phyloP scores from a whole-genome alignment of 2,329 filamentous ascomycete species.

The Juglanconis sp. region DNA sequence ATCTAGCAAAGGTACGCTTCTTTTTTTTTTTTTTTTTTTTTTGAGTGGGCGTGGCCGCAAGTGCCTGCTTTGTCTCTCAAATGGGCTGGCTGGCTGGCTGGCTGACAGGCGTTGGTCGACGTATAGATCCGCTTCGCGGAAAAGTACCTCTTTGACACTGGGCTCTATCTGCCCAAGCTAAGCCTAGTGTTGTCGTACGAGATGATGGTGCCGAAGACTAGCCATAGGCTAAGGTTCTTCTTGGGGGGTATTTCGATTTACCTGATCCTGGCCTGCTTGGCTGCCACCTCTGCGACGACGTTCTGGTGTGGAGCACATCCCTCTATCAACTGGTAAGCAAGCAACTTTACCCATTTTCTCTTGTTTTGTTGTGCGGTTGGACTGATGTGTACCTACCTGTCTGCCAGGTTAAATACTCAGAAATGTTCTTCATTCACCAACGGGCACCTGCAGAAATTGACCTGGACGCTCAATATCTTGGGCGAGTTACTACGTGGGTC shows the following conservation, averaged over 20 bases:
- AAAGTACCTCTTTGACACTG: constrained; percentile 16
- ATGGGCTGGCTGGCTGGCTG: too few relatives aligned
- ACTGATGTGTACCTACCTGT: background rate
- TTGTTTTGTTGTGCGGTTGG: background rate
- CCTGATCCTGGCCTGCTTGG: background rate
- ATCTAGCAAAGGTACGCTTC: background rate
- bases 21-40: background rate
- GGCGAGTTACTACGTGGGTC: constrained; percentile 1
- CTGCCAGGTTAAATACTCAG: background rate
- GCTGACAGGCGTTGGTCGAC: background rate
- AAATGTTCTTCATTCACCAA: constrained; percentile 12
- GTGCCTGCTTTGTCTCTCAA: background rate
- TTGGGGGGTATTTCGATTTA: background rate
- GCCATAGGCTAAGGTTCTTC: constrained; percentile 2
- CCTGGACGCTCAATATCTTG: background rate
- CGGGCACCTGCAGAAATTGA: constrained; percentile 1
- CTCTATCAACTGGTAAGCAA: constrained; percentile 2
- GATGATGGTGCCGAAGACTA: constrained; percentile 11
- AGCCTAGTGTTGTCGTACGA: constrained; percentile 14
- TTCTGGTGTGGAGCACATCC: constrained; percentile 7
- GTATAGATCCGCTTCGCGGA: constrained; percentile 14
- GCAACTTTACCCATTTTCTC: background rate
- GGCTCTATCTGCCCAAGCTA: constrained; percentile 19
- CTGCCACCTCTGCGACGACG: background rate
- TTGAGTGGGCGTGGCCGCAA: too few relatives aligned